phyloP scores from a whole-genome alignment of 495 filamentous ascomycete genomes.

The Amniculicola lignicola region DNA sequence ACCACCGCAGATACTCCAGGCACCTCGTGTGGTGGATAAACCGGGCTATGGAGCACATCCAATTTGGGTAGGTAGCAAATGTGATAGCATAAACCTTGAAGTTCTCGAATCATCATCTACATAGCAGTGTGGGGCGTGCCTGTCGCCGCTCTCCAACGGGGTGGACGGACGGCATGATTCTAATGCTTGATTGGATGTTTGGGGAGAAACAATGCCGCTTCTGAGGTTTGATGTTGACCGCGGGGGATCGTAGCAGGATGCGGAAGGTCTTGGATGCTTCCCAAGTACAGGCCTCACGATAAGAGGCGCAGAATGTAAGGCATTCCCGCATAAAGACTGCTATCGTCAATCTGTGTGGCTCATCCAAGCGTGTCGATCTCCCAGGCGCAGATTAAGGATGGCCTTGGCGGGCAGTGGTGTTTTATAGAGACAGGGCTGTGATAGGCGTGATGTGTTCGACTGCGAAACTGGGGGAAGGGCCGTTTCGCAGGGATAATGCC shows the following conservation, averaged over 20 bases:
- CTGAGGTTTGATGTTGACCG: neutral
- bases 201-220: neutral
- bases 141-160: slow-evolving; percentile 1
- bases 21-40: slow-evolving; percentile 7
- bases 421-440: slow-evolving; percentile 4
- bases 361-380: slow-evolving; percentile 24
- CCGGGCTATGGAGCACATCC: slow-evolving; percentile 22
- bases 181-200: slow-evolving; percentile 13
- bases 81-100: slow-evolving; percentile 16
- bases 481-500: slow-evolving; percentile 16
- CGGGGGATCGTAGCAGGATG: neutral
- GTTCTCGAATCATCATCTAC: slow-evolving; percentile 22
- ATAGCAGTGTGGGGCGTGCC: slow-evolving; percentile 14
- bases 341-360: slow-evolving; percentile 27
- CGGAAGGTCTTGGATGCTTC: slow-evolving; percentile 9
- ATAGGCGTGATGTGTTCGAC: slow-evolving; percentile 5
- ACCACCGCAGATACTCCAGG: slow-evolving; percentile 7
- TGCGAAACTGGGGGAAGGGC: neutral
- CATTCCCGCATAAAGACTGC: slow-evolving; percentile 6
- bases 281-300: slow-evolving; percentile 15
- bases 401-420: slow-evolving; percentile 22
- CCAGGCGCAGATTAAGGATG: slow-evolving; percentile 23
- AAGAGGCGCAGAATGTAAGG: slow-evolving; percentile 16
- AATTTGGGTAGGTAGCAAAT: slow-evolving; percentile 20
- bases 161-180: neutral